Conservation (phyloP, 768 basidiomycete species). For the Podaxis mareebaensis region DNA sequence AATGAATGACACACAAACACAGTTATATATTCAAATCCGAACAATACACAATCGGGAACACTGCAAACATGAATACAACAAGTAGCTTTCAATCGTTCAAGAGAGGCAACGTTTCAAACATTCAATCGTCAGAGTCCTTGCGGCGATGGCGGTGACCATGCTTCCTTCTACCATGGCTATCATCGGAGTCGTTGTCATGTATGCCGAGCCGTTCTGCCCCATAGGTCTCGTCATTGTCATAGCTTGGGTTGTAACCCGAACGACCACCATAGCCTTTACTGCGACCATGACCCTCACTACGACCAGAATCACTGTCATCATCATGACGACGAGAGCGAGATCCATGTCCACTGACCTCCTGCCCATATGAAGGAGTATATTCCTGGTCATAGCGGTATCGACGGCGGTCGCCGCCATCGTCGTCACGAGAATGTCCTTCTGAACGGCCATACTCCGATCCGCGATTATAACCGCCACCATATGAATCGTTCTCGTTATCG, state of each 20-base stretch:
- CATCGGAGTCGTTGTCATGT: slow-evolving; percentile 32
- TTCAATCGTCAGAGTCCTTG: slow-evolving; percentile 12
- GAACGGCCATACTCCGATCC: neutral
- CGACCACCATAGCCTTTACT: slow-evolving; percentile 3
- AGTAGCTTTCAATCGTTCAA: neutral
- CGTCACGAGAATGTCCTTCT: slow-evolving; percentile 1
- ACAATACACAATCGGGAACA: too few relatives aligned
- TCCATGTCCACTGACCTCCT: neutral
- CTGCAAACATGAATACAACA: neutral
- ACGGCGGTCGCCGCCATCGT: neutral
- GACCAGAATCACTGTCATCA: slow-evolving; percentile 13
- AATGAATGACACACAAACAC: too few relatives aligned
- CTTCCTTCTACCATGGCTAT: slow-evolving; percentile 26
- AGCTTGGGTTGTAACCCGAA: slow-evolving; percentile 28
- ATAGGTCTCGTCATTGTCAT: slow-evolving; percentile 45
- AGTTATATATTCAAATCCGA: too few relatives aligned
- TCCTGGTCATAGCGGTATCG: slow-evolving; percentile 4
- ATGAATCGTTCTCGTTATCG: neutral
- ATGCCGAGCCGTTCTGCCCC: slow-evolving; percentile 53
- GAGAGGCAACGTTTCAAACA: neutral
- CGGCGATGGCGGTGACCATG: slow-evolving; percentile 7
- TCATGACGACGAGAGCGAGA: neutral
- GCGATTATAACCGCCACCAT: neutral
- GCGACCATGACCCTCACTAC: slow-evolving; percentile 10
- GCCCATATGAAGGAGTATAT: slow-evolving; percentile 20